phyloP scores from a whole-genome alignment of 2,329 filamentous ascomycete genomes.

The Fusarium annulatum region DNA sequence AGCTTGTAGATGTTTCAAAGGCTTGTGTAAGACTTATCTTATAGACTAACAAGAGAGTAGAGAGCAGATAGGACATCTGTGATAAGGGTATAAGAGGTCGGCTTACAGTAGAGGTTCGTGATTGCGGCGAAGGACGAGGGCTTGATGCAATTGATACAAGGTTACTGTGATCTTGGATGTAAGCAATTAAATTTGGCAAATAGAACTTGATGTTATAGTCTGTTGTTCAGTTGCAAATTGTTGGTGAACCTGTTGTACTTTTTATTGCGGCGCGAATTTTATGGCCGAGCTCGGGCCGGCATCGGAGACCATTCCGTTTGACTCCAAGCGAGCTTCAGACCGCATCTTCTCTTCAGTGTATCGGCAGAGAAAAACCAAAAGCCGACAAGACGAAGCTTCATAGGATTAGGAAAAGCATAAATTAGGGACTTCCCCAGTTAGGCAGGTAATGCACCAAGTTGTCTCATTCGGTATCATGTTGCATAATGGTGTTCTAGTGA shows the following conservation, averaged over 20 bases:
- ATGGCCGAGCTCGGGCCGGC: conserved; percentile 19
- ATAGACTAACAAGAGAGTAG: neutral
- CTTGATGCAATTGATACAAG: rapidly evolving
- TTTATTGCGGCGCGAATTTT: neutral
- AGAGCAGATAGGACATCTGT: neutral
- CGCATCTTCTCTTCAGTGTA: neutral
- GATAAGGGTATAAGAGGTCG: rapidly evolving
- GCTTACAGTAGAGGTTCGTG: rapidly evolving
- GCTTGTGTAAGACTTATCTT: neutral
- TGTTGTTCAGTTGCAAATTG: neutral
- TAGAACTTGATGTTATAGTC: neutral
- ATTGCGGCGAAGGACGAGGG: rapidly evolving
- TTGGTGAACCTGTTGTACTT: rapidly evolving
- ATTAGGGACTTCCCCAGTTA: rapidly evolving
- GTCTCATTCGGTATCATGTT: neutral
- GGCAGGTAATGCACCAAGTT: no score
- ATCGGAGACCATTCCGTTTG: neutral
- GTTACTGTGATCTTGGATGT: rapidly evolving
- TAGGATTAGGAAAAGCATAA: rapidly evolving
- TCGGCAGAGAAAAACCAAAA: rapidly evolving
- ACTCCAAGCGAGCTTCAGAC: neutral
- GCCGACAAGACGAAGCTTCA: rapidly evolving
- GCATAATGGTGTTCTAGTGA: no score
- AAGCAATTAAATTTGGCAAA: neutral
- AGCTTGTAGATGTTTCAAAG: neutral